Evolutionary conservation across 257 asterid species (phyloP).

Genomic region (Lycium ferocissimum): DNA sequence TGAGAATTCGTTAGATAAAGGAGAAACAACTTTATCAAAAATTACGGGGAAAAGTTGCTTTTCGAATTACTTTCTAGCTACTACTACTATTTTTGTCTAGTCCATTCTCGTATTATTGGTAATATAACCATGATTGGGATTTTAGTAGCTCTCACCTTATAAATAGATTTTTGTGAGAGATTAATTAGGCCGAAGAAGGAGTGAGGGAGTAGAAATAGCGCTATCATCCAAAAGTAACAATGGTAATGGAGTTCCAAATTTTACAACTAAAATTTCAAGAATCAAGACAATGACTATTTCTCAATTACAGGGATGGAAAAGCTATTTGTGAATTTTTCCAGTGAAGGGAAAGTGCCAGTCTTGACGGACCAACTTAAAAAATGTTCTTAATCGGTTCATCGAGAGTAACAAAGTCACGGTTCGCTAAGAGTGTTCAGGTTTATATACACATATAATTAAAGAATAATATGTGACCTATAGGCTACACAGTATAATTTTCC

Average conservation of each 20-base stretch:
- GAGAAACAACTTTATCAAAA: background rate
- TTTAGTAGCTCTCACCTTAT: background rate
- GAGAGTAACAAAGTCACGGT: background rate
- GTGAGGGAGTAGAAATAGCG: too few species aligned
- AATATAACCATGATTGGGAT: background rate
- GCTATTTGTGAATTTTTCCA: too few species aligned
- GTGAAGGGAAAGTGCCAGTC: too few species aligned
- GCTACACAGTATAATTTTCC: too few species aligned
- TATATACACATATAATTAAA: background rate
- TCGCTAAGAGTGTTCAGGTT: background rate
- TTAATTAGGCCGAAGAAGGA: too few species aligned
- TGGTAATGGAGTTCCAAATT: too few species aligned
- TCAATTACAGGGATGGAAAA: too few species aligned
- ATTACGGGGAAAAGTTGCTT: background rate
- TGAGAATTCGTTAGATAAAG: background rate
- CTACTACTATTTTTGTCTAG: background rate
- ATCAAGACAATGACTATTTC: too few species aligned
- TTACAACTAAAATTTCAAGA: too few species aligned
- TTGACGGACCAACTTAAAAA: too few species aligned
- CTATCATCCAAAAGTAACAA: too few species aligned
- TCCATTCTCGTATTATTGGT: background rate
- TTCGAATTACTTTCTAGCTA: background rate
- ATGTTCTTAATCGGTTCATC: background rate
- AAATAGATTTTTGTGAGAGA: background rate
- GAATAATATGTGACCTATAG: too few species aligned